phyloP scores from a whole-genome alignment of 305 asterid species.

The Fraxinus platypoda region DNA sequence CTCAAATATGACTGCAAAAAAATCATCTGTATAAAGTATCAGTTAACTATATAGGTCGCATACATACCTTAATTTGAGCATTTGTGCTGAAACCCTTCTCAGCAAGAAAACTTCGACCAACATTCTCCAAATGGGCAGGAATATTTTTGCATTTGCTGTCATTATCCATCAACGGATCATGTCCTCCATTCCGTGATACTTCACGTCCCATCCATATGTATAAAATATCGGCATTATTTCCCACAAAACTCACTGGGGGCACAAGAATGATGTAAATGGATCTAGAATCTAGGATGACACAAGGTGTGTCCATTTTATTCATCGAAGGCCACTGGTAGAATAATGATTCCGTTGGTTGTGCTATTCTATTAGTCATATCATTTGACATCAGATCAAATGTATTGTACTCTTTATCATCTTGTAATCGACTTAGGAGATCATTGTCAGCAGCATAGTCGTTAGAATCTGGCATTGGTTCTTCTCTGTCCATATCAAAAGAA shows the following conservation, averaged over 20 bases:
- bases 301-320: conserved; percentile 34
- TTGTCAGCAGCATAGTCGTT: conserved; percentile 16
- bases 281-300: conserved; percentile 45
- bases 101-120: conserved; percentile 37
- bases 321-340: conserved; percentile 54
- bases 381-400: conserved; percentile 18
- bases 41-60: not conserved
- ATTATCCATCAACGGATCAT: conserved; percentile 26
- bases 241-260: conserved; percentile 28
- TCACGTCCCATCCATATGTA: conserved; percentile 53
- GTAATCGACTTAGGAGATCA: conserved; percentile 30
- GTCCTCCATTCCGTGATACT: conserved; percentile 30
- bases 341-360: conserved; percentile 31
- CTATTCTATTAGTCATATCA: conserved; percentile 20
- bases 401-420: conserved; percentile 32
- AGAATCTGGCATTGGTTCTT: conserved; percentile 37
- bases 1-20: not conserved
- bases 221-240: conserved; percentile 29
- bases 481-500: conserved; percentile 29
- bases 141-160: conserved; percentile 28
- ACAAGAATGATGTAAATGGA: conserved; percentile 41
- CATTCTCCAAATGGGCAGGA: conserved; percentile 33
- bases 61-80: conserved; percentile 53
- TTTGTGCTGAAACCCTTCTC: conserved; percentile 43
- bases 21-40: not conserved